Conservation (phyloP, 306 rosid species). For the Spatholobus suberectus region DNA sequence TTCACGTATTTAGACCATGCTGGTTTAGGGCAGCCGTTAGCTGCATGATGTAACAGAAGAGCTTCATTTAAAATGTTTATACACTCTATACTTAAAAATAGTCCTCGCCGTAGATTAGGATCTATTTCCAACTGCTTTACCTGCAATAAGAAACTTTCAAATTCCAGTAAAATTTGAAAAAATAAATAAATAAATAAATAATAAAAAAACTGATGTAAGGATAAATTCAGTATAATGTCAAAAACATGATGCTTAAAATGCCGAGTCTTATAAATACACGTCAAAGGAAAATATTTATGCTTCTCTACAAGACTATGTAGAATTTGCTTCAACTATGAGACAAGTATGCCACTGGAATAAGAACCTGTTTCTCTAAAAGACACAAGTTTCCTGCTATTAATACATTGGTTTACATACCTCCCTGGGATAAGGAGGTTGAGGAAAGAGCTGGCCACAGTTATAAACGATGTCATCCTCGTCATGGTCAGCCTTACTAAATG, state of each 20-base stretch:
- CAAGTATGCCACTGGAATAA: neutral
- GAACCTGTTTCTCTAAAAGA: neutral
- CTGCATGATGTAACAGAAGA: conserved; percentile 36
- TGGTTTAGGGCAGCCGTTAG: conserved; percentile 45
- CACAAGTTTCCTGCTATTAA: neutral
- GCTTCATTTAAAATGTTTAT: conserved; percentile 45
- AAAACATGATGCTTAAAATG: conserved; percentile 27
- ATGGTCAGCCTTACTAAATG: conserved; percentile 81
- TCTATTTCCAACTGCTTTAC: conserved; percentile 38
- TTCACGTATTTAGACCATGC: conserved; percentile 46
- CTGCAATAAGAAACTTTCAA: conserved; percentile 22
- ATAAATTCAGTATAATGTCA: neutral
- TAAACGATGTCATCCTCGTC: conserved; percentile 76
- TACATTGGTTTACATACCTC: conserved; percentile 60
- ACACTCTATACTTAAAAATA: conserved; percentile 44
- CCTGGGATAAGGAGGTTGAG: conserved; percentile 90
- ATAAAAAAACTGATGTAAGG: conserved; percentile 4
- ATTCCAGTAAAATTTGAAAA: neutral
- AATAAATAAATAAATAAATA: too few relatives aligned
- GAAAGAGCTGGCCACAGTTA: conserved; percentile 76
- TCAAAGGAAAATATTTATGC: neutral
- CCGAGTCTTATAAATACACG: neutral
- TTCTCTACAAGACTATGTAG: neutral
- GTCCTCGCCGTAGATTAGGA: conserved; percentile 36
- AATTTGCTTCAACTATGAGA: conserved; percentile 14